phyloP scores from a whole-genome alignment of 371 early-diverging fungal species.

The Mucor piriformis region DNA sequence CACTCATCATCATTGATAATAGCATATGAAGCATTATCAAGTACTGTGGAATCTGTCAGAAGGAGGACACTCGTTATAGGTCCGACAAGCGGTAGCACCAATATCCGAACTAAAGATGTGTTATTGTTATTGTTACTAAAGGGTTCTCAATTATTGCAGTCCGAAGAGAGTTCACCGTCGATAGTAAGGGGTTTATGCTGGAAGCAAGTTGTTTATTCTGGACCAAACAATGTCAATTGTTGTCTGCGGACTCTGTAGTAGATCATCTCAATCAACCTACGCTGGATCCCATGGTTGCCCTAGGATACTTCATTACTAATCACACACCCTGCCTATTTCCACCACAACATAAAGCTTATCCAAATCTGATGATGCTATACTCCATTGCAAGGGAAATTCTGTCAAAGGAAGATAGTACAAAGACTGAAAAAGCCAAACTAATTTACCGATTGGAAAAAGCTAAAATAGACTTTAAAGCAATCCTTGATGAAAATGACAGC shows the following conservation, averaged over 20 bases:
- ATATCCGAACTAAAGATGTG: no score
- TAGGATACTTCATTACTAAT: constrained; percentile 11
- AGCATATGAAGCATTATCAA: no score
- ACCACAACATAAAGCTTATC: constrained; percentile 8
- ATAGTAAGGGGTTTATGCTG: constrained; percentile 4
- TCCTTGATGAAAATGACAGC: constrained; percentile 5
- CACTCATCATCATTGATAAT: no score
- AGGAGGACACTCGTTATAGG: no score
- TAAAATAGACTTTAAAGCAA: constrained; percentile 7
- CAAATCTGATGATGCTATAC: constrained; percentile 3
- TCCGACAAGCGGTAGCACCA: no score
- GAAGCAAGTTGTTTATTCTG: constrained; percentile 15
- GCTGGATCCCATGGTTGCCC: constrained; percentile 9
- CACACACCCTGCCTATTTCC: constrained; percentile 5
- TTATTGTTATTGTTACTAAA: constrained; percentile 21
- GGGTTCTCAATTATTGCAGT: constrained; percentile 12
- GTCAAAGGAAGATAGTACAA: constrained; percentile 6
- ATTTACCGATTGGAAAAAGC: constrained; percentile 7
- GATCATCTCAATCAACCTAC: constrained; percentile 1
- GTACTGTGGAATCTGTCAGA: no score
- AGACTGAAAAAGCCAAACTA: constrained; percentile 2
- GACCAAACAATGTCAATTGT: constrained; percentile 11
- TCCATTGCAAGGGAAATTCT: constrained; percentile 2
- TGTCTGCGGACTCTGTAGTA: constrained; percentile 2
- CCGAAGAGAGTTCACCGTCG: constrained; percentile 5